Base-by-base conservation (phyloP, 2,329 filamentous ascomycete species). In the Orbilia oligospora region DNA sequence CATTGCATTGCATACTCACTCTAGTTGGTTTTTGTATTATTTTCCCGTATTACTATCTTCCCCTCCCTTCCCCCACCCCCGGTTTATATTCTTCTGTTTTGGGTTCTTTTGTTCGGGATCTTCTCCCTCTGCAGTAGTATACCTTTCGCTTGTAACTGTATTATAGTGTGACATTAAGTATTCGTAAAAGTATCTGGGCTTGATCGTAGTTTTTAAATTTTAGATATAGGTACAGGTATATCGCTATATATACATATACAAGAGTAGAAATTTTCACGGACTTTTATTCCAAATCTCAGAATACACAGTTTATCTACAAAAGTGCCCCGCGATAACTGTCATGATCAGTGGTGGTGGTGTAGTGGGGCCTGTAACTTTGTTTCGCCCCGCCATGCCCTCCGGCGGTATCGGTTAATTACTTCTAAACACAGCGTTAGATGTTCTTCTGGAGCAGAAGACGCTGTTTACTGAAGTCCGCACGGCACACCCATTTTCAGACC, bases 111-210 rank as follows among this genome's bases (percentile, higher is more conserved):
- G 58, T 27, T 38, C 1, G 33, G 30, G 53, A 27, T 44, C 14
- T n/a, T 36, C 27, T 30, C 24, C 20, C 24, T 24, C 10, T 61
- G 3, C 36, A 18, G 18, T 44, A 44, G 48, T 41, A 56, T 36
- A 22, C 18, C 14, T 27, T 44, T 44, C 48, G 16, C 48, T 61
- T 49, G 68, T 56, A 65, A 72, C 48, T 72, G 69, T 72, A 72
- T 66, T 66, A 27, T 72, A 72, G 69, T 49, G 64, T 72, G 69
- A 72, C 38, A 49, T 51, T 65, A 49, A 72, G 41, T 68, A 63
- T 72, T 49, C 41, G 58, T 65, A 71, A 71, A 67, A 67, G 46
- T 46, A 41, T 14, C 24, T 46, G n/a, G 20, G 24, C 53, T 33
- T 16, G 22, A 44, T 8, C 14, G 49, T 48, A 46, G 20, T 22